Evolutionary conservation across 73 alveolate species (phyloP).

Genomic region (Blepharisma japonicum): DNA sequence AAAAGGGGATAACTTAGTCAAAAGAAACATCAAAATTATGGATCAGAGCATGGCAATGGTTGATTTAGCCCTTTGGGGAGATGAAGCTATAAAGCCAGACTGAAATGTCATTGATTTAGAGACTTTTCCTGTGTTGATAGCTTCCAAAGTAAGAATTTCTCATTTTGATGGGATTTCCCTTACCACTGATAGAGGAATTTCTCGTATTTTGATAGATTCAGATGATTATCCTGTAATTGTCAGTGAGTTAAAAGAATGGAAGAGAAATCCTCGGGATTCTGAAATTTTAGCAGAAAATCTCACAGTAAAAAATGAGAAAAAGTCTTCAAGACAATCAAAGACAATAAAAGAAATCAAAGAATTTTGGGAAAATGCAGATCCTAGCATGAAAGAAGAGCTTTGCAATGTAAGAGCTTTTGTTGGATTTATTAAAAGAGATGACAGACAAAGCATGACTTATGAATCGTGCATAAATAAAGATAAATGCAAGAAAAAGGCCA

Average conservation of each 20-base stretch:
- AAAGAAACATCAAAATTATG: constrained; percentile 36
- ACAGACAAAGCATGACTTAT: not conserved
- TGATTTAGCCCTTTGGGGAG: constrained; percentile 9
- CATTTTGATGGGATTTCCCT: constrained; percentile 4
- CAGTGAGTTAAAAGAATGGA: too few relatives aligned
- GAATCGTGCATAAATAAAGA: constrained; percentile 15
- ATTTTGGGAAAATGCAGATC: not conserved
- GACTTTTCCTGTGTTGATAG: not conserved
- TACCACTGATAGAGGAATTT: not conserved
- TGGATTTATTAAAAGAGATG: constrained; percentile 4
- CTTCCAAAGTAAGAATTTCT: not conserved
- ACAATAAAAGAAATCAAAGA: not conserved
- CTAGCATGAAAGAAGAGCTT: not conserved
- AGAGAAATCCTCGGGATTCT: too few relatives aligned
- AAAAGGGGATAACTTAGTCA: constrained; percentile 37
- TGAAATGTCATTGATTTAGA: not conserved
- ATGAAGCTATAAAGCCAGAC: not conserved
- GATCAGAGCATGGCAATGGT: constrained; percentile 23
- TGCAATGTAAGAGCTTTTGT: not conserved
- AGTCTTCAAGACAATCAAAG: not conserved
- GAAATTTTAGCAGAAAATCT: not conserved
- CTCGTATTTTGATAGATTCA: not conserved
- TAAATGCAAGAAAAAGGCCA: constrained; percentile 10
- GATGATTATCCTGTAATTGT: not conserved
- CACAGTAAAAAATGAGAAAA: not conserved